A percentile compares a stretch with the other conserved stretches of the same genome.
Evolutionary conservation across 257 asterid species (phyloP).

Genomic region (Plantago ovata): DNA sequence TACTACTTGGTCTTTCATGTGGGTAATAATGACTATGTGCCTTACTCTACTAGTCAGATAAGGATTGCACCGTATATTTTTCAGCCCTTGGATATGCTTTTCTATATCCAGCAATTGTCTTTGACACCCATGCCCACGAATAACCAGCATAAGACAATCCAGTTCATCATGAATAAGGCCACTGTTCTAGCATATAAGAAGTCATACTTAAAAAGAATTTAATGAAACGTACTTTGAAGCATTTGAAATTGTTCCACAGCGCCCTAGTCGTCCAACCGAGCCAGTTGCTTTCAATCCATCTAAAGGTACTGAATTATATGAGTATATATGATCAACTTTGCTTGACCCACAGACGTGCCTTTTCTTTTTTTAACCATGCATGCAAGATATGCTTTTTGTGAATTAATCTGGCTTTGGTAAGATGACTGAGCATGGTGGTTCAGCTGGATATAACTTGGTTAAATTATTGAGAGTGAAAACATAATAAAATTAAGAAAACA

Average conservation of each 20-base stretch:
- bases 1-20: slow-evolving; percentile 54
- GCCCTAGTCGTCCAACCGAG: slow-evolving; percentile 47
- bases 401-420: too few species aligned
- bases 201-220: slow-evolving; percentile 65
- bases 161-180: slow-evolving; percentile 61
- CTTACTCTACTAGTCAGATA: slow-evolving; percentile 58
- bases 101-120: slow-evolving; percentile 50
- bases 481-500: too few species aligned
- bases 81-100: slow-evolving; percentile 57
- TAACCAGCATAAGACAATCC: slow-evolving; percentile 30
- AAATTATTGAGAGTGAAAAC: too few species aligned
- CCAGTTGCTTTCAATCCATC: slow-evolving; percentile 49
- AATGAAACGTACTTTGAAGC: slow-evolving; percentile 92
- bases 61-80: too few species aligned
- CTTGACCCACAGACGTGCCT: too few species aligned
- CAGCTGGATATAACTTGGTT: too few species aligned
- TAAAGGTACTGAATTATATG: too few species aligned
- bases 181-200: slow-evolving; percentile 55
- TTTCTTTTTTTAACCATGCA: too few species aligned
- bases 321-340: too few species aligned
- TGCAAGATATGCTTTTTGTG: too few species aligned
- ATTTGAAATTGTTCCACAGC: slow-evolving; percentile 57
- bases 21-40: slow-evolving; percentile 52
- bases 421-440: too few species aligned
- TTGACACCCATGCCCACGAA: slow-evolving; percentile 37